phyloP scores from a whole-genome alignment of 2,329 filamentous ascomycete genomes.

The Boeremia lycopersici region DNA sequence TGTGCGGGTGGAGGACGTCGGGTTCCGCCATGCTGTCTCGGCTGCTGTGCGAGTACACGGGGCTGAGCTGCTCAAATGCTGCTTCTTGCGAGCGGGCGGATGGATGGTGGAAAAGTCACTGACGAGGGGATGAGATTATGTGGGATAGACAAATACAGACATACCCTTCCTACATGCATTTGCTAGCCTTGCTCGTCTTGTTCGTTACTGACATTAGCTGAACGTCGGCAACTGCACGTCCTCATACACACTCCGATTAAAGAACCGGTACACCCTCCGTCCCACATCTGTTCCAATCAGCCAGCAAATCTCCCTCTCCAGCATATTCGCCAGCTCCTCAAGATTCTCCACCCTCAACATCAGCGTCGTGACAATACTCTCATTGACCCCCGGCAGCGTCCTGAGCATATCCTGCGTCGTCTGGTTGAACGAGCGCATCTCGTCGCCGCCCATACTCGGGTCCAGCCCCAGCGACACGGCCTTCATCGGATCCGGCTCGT shows the following conservation, averaged over 20 bases:
- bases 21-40: conserved; percentile 48
- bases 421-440: conserved; percentile 75
- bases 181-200: neutral
- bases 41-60: conserved; percentile 24
- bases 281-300: conserved; percentile 80
- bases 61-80: conserved; percentile 48
- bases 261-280: conserved; percentile 79
- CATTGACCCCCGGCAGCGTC: conserved; percentile 77
- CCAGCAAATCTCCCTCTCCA: conserved; percentile 71
- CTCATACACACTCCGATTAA: conserved; percentile 65
- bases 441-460: conserved; percentile 58
- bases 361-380: conserved; percentile 75
- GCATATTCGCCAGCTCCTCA: conserved; percentile 84
- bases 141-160: conserved; percentile 9
- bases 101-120: conserved; percentile 21
- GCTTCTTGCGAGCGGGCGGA: conserved; percentile 48
- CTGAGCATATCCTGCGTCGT: conserved; percentile 90
- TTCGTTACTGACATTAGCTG: conserved; percentile 1
- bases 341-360: conserved; percentile 77
- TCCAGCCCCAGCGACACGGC: conserved; percentile 85
- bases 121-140: neutral
- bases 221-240: conserved; percentile 34
- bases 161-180: conserved; percentile 3
- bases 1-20: neutral
- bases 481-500: conserved; percentile 86